Percentiles rank a stretch among this genome's conserved stretches.
phyloP scores from a whole-genome alignment of 2,329 filamentous ascomycete genomes.

The Aspergillus luchuensis region DNA sequence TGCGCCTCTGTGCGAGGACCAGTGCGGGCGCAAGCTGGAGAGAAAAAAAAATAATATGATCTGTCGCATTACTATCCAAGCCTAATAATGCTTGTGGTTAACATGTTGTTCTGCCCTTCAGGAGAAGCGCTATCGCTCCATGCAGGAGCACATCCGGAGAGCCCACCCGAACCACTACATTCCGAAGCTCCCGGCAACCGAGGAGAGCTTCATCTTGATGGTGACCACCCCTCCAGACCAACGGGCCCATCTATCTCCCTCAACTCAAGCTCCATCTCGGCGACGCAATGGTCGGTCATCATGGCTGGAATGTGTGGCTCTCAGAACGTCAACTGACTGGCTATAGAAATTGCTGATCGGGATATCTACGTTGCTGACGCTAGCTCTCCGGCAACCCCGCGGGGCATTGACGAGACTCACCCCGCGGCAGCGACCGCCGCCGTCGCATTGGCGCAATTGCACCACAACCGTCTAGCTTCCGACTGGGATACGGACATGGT shows the following conservation, averaged over 20 bases:
- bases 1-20: background rate
- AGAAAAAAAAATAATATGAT: background rate
- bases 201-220: slow-evolving; percentile 97
- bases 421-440: slow-evolving; percentile 75
- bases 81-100: slow-evolving; percentile 7
- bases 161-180: slow-evolving; percentile 98
- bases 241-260: slow-evolving; percentile 57
- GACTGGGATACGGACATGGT: slow-evolving; percentile 80
- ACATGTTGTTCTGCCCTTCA: slow-evolving; percentile 43
- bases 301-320: slow-evolving; percentile 13
- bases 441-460: slow-evolving; percentile 81
- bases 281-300: slow-evolving; percentile 42
- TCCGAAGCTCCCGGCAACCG: slow-evolving; percentile 93
- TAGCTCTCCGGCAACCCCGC: slow-evolving; percentile 68
- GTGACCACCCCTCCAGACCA: slow-evolving; percentile 84
- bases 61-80: background rate
- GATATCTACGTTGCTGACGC: slow-evolving; percentile 69
- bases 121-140: slow-evolving; percentile 96
- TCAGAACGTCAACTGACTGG: slow-evolving; percentile 12
- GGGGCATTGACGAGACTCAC: slow-evolving; percentile 68
- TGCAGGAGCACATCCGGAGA: slow-evolving; percentile 98
- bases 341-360: slow-evolving; percentile 60
- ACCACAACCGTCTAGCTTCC: slow-evolving; percentile 72
- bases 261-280: slow-evolving; percentile 38
- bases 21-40: background rate